Evolutionary conservation across 208 protist species (phyloP), one percentile per base, ranked within the genome.

Genomic region (Porcisia hertigi): DNA sequence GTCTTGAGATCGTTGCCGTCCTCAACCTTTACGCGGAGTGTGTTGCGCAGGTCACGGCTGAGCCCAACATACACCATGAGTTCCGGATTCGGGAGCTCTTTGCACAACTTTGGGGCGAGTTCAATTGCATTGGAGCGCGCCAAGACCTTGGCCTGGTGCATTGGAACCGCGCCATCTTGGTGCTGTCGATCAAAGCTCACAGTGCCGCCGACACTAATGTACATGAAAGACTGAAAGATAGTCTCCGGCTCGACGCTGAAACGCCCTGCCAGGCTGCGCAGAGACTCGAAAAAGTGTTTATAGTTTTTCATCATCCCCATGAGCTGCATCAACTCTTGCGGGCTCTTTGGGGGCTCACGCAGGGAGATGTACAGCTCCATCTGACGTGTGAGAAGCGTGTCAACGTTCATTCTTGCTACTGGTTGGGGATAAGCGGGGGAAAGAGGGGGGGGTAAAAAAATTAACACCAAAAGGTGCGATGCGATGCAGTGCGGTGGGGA

Each of bases 131-230:
- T 83, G 3, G 74, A 76, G 20, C 90, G 91, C 16, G 91, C 67
- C 18, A 97, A 81, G n/a, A 98, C 92, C 69, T 98, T 98, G 9
- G 89, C 92, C 80, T 98, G 94, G 77, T 96, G 94, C 91, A 98
- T 97, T 9, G 92, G 94, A 25, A 98, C 90, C 1, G 72, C 79
- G 3, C 90, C 92, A 66, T 95, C 88, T 30, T 90, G 85, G 49
- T 91, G 83, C 72, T 97, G 94, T 25, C 77, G 79, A 73, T 96
- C 92, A 75, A 96, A 96, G 71, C 83, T 95, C 1, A 94, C 90
- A 36, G 83, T 79, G 34, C 85, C 88, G 57, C 90, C 90, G 1
- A 93, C 70, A 76, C 91, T 91, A 58, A 97, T 93, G 71, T 92
- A 85, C 89, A 97, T 95, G 54, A 96, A 89, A 45, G 89, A 91